Base-by-base conservation (phyloP, 2,329 filamentous ascomycete genomes). In the Arthrobotrys sphaeroides region DNA sequence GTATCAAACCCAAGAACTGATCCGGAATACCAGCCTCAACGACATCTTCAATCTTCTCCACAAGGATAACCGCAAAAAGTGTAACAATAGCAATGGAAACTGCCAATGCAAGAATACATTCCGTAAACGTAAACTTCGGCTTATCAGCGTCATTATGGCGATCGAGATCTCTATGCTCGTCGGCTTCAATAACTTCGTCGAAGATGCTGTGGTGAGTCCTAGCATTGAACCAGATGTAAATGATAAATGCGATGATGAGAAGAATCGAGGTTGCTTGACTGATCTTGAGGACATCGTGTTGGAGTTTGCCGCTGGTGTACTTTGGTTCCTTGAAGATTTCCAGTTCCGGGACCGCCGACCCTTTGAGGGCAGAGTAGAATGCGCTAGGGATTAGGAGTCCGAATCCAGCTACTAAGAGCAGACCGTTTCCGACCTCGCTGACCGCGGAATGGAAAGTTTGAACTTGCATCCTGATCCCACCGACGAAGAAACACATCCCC, bases 401-500 rank as follows among this genome's bases (percentile, higher is more conserved):
- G 80, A 88, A 91, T 78, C 88, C 91, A 83, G 92, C 91, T 68
- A 92, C 92, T 60, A 96, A 84, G 20, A 96, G 84, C 53, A 96
- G 82, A 0, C 91, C 91, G 53, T 88, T 91, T 16, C 92, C 92
- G 5, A 91, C 90, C 82, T 96, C 93, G 78, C 89, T 91, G 67
- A 96, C 87, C 3, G 89, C 89, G 70, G 90, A 88, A 80, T 91
- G 90, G 80, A 96, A 95, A 13, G 84, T 85, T 78, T 93, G 88
- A 78, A 91, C 88, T 4, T 91, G 85, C 31, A 89, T 87, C 64
- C 85, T 84, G 36, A 94, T 78, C 6, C 93, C 92, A 42, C 91
- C 91, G 20, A 89, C 87, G 76, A 94, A 88, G 84, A 96, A 96
- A 81, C 92, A 95, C 61, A 90, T 80, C 0, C 93, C 93, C 24